These are phyloP conservation scores for Marasmius tenuissimus DNA, from an alignment of 1,284 basidiomycete genomes.

Conservation along the genomic window DNA sequence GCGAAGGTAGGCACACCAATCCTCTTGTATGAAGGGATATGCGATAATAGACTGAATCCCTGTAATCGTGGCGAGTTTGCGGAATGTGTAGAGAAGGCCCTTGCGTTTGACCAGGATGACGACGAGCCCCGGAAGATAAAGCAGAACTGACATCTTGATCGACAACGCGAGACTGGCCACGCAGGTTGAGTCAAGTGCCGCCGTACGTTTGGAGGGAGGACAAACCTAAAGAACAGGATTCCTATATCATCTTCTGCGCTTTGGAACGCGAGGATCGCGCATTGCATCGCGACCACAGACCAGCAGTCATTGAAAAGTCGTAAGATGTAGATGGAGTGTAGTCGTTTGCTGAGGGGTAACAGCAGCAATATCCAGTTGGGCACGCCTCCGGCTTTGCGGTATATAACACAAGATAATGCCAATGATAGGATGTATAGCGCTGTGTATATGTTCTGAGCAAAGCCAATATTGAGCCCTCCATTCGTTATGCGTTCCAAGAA, in stretches of 20 bases:
- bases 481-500: slow-evolving; percentile 69
- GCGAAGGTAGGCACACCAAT: slow-evolving; percentile 66
- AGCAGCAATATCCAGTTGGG: slow-evolving; percentile 83
- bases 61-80: slow-evolving; percentile 54
- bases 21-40: slow-evolving; percentile 67
- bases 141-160: slow-evolving; percentile 93
- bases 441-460: slow-evolving; percentile 81
- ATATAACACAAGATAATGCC: slow-evolving; percentile 66
- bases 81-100: slow-evolving; percentile 61
- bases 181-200: slow-evolving; percentile 1
- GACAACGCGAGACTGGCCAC: slow-evolving; percentile 75
- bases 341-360: slow-evolving; percentile 85
- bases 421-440: slow-evolving; percentile 71
- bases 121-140: slow-evolving; percentile 90
- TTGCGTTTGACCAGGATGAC: slow-evolving; percentile 76
- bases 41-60: slow-evolving; percentile 67
- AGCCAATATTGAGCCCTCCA: slow-evolving; percentile 58
- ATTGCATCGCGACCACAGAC: slow-evolving; percentile 66
- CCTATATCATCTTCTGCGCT: slow-evolving; percentile 61
- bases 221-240: slow-evolving; percentile 72
- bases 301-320: slow-evolving; percentile 97
- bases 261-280: slow-evolving; percentile 62
- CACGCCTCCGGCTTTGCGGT: slow-evolving; percentile 57
- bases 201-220: slow-evolving; percentile 21
- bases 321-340: slow-evolving; percentile 92